phyloP scores from a whole-genome alignment of 2,329 filamentous ascomycete genomes.

The Amauroascus niger region DNA sequence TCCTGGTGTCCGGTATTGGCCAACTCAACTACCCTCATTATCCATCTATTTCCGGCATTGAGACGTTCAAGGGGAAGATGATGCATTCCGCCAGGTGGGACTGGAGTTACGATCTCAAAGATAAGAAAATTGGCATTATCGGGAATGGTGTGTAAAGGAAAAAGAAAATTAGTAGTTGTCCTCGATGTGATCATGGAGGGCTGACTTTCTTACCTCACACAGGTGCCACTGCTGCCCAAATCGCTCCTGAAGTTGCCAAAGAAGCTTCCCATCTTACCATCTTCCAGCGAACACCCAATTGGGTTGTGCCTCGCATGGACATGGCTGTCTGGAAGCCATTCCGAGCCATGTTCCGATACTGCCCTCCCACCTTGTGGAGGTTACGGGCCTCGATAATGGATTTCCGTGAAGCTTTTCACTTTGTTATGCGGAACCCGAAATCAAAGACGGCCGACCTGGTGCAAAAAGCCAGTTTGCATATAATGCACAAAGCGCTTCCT shows the following conservation, averaged over 20 bases:
- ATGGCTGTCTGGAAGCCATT: slow-evolving; percentile 36
- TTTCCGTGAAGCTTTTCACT: slow-evolving; percentile 43
- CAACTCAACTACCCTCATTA: slow-evolving; percentile 48
- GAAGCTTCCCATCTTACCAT: slow-evolving; percentile 43
- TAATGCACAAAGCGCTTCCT: slow-evolving; percentile 42
- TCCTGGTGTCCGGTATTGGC: slow-evolving; percentile 50
- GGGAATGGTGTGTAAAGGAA: slow-evolving; percentile 42
- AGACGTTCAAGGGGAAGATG: slow-evolving; percentile 43
- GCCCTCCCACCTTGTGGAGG: slow-evolving; percentile 44
- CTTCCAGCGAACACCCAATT: slow-evolving; percentile 52
- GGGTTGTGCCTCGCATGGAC: slow-evolving; percentile 48
- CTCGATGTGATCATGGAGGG: not conserved
- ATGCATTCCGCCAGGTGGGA: slow-evolving; percentile 54
- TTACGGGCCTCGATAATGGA: slow-evolving; percentile 47
- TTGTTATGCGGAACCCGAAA: slow-evolving; percentile 34
- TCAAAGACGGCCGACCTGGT: slow-evolving; percentile 37
- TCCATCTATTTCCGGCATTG: slow-evolving; percentile 42
- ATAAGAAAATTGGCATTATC: slow-evolving; percentile 50
- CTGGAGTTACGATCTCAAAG: slow-evolving; percentile 46
- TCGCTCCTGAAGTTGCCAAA: slow-evolving; percentile 48
- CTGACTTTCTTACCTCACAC: not conserved
- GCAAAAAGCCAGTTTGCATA: slow-evolving; percentile 27
- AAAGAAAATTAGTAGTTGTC: no score
- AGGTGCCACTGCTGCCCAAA: slow-evolving; percentile 51
- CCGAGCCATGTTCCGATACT: slow-evolving; percentile 39